These are phyloP conservation scores for Aspergillus tubingensis DNA, from an alignment of 2,329 filamentous ascomycete genomes.

Conservation along the genomic window DNA sequence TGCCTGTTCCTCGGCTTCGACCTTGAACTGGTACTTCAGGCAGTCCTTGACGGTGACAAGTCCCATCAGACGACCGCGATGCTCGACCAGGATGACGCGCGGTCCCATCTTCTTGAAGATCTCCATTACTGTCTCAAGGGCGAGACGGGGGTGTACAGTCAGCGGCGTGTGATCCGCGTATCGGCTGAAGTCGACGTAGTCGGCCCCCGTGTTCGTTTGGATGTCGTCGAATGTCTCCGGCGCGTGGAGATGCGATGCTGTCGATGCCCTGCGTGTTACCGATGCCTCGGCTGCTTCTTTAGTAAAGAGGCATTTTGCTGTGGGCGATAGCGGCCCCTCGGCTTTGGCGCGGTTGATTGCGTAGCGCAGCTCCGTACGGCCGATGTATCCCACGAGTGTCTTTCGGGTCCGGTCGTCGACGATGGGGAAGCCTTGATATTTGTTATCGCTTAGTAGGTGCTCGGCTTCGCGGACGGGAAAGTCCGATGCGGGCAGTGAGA, in stretches of 20 bases:
- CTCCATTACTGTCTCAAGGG: conserved; percentile 97
- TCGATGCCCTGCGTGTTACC: conserved; percentile 34
- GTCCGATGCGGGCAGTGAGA: conserved; percentile 72
- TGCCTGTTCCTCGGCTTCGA: conserved; percentile 76
- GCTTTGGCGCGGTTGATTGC: conserved; percentile 79
- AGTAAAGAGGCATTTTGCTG: conserved; percentile 73
- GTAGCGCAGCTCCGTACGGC: conserved; percentile 86
- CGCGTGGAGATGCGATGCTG: conserved; percentile 29
- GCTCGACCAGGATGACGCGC: conserved; percentile 87
- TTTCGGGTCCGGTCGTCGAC: conserved; percentile 72
- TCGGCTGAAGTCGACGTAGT: conserved; percentile 74
- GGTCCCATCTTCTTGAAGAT: conserved; percentile 98
- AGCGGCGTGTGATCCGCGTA: conserved; percentile 90
- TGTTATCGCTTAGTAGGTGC: conserved; percentile 71
- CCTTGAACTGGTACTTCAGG: conserved; percentile 95
- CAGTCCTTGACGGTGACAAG: conserved; percentile 97
- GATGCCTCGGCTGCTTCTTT: conserved; percentile 51
- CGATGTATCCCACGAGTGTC: conserved; percentile 85
- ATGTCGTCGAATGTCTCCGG: conserved; percentile 63
- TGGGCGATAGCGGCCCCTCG: conserved; percentile 65
- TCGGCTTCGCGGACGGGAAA: conserved; percentile 77
- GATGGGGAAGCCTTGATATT: conserved; percentile 91
- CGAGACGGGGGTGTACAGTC: conserved; percentile 84
- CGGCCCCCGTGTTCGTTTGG: conserved; percentile 57
- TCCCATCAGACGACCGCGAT: conserved; percentile 78